Evolutionary conservation across 2,329 filamentous ascomycete genomes (phyloP).

Genomic region (Drechmeria coniospora): DNA sequence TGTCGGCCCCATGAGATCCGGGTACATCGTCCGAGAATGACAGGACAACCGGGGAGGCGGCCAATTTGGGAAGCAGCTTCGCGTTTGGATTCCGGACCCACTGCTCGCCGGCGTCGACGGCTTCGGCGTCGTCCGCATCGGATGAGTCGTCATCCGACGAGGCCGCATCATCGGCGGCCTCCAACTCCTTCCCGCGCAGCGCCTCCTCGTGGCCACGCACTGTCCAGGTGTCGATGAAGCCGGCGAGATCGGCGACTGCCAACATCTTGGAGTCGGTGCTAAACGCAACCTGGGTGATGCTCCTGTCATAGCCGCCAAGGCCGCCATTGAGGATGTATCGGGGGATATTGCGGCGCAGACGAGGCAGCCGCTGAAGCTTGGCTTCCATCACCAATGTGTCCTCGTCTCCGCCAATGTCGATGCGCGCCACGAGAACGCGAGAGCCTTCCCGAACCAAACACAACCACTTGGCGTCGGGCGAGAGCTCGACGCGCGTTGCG

Average conservation of each 20-base stretch:
- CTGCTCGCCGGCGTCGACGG: conserved; percentile 28
- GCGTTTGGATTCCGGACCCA: conserved; percentile 66
- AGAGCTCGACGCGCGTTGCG: conserved; percentile 54
- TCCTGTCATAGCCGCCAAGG: conserved; percentile 61
- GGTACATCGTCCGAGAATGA: conserved; percentile 46
- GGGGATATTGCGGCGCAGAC: conserved; percentile 37
- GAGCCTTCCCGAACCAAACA: conserved; percentile 47
- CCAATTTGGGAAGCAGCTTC: conserved; percentile 52
- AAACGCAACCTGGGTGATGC: conserved; percentile 60
- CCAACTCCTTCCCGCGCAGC: conserved; percentile 14
- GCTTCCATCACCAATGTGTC: conserved; percentile 10
- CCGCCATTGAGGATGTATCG: conserved; percentile 46
- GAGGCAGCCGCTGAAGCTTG: conserved; percentile 31
- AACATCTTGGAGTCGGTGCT: conserved; percentile 67
- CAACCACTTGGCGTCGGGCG: conserved; percentile 56
- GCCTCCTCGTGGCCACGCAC: conserved; percentile 30
- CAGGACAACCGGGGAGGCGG: conserved; percentile 47
- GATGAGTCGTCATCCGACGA: conserved; percentile 24
- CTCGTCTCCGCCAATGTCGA: conserved; percentile 8
- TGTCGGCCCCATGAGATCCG: conserved; percentile 7
- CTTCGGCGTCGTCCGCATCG: conserved; percentile 29
- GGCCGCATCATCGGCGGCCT: conserved; percentile 17
- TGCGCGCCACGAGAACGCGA: conserved; percentile 31
- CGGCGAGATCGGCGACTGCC: conserved; percentile 65
- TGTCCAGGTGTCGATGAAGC: conserved; percentile 78